Evolutionary conservation across 2,329 filamentous ascomycete species (phyloP), one percentile per base, ranked within the genome.

Genomic region (Keithomyces neogunnii): DNA sequence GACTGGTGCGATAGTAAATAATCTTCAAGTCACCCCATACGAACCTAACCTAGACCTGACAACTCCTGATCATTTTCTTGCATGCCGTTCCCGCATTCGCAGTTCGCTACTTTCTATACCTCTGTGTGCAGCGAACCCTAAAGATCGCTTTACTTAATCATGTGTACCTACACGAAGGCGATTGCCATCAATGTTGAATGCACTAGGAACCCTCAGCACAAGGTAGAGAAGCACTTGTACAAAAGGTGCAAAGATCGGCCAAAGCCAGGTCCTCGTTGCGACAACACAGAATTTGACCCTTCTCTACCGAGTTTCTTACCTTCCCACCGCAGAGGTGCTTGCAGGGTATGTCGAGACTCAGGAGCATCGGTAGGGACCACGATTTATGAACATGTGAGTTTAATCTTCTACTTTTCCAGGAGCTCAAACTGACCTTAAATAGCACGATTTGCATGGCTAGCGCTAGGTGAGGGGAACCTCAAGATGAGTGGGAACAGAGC

Each of bases 311-410:
- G 13, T 4, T 10, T 51, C 45, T 10, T 51, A 4, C 35, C 19
- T 32, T 31, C 49, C 19, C 13, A 43, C 5, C 45, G 49, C 39
- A 47, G 49, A 39, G 49, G 49, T 3, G 6, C 36, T 6, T 51
- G 49, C 30, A 51, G 35, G 26, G 31, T 51, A 10, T 51, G 49
- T 40, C 49, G 49, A 11, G 49, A 51, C 19, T 47, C 45, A 26
- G 49, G 45, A 7, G 30, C 45, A 26, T 47, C 45, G 8, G 49
- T 47, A 8, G 49, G 38, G 28, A 51, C 49, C 2, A 51, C 45
- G 9, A 47, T 51, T 39, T 51, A 51, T 3, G 49, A 51, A 28
- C 35, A 51, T 42, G 49, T 51, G 39, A 42, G 39, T 46, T 40
- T 10, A 10, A 28, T 5, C 19, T 30, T 26, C 6, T 3, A 11